phyloP scores from a whole-genome alignment of 2,329 filamentous ascomycete genomes.

The Colletotrichum sp. region DNA sequence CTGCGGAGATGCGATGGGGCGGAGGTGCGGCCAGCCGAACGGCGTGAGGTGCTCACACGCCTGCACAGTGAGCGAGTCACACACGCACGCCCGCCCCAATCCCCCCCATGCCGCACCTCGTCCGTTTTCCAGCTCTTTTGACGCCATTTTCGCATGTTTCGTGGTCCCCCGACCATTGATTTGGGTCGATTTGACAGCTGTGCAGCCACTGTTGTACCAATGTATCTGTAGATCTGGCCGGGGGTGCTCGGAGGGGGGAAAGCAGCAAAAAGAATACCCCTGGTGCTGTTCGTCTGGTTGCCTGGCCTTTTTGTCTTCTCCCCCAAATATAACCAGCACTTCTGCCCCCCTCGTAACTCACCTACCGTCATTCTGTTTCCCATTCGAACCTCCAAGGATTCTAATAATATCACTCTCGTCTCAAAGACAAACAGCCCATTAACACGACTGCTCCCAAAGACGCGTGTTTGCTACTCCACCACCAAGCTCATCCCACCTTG shows the following conservation, averaged over 20 bases:
- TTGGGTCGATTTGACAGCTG: slow-evolving; percentile 2
- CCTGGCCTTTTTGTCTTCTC: not conserved
- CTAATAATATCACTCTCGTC: not conserved
- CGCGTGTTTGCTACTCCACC: slow-evolving; percentile 2
- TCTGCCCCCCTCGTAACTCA: not conserved
- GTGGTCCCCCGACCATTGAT: not conserved
- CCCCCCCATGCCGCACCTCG: slow-evolving; percentile 9
- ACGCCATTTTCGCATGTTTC: slow-evolving; percentile 23
- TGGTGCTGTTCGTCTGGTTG: not conserved
- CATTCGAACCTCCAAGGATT: slow-evolving; percentile 1
- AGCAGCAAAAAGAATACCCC: not conserved
- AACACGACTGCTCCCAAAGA: not conserved
- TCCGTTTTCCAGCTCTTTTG: slow-evolving; percentile 18
- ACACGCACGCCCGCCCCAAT: not conserved
- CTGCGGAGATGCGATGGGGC: not conserved
- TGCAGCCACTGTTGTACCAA: slow-evolving; percentile 3
- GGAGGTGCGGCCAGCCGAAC: not conserved
- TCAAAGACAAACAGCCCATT: not conserved
- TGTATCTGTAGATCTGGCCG: not conserved
- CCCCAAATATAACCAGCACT: slow-evolving; percentile 15
- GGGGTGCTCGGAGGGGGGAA: not conserved
- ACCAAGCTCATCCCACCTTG: not conserved
- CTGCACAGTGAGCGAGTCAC: slow-evolving; percentile 7
- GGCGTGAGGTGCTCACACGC: not conserved
- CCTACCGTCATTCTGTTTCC: not conserved